Evolutionary conservation across 139 green algal genomes (phyloP), one percentile per base, ranked within the genome.

Genomic region (Tetradesmus lagerheimii): DNA sequence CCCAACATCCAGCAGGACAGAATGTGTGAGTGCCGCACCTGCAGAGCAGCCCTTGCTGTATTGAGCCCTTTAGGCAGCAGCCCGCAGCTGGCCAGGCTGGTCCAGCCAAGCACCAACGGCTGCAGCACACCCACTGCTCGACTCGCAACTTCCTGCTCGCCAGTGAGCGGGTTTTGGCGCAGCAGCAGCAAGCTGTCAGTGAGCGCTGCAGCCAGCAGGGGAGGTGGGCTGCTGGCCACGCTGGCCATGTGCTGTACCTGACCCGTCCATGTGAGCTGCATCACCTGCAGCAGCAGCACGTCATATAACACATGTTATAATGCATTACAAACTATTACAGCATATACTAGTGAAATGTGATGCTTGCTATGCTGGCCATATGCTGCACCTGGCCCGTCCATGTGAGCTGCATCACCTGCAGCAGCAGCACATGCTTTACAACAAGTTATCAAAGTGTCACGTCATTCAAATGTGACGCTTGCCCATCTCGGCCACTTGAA

Each of bases 251-350:
- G 87, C 45, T 93, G 92, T 25, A 77, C 67, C 67, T 71, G 27
- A 27, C 92, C 93, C 29, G 89, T 92, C 92, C 92, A 95, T 15
- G 92, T 90, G 8, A 95, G 80, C 89, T 92, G 92, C 87, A 90
- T 90, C 37, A 79, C 37, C 76, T 89, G 83, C 64, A 66, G 35
- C 31, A 80, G 39, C 47, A 80, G 62, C 38, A 18, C n/a, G 74
- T 66, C 5, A 38, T 29, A 16, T 5, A 62, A 35, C 35, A 82
- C n/a, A n/a, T n/a, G n/a, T n/a, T n/a, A n/a, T n/a, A n/a, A n/a
- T n/a, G n/a, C n/a, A n/a, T n/a, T n/a, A n/a, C n/a, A n/a, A n/a
- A n/a, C n/a, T n/a, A n/a, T n/a, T n/a, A n/a, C n/a, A n/a, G n/a
- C n/a, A n/a, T n/a, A n/a, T n/a, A n/a, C n/a, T n/a, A n/a, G n/a